These are phyloP conservation scores for Microsporum audouinii DNA, from an alignment of 2,329 filamentous ascomycete genomes.

Conservation along the genomic window DNA sequence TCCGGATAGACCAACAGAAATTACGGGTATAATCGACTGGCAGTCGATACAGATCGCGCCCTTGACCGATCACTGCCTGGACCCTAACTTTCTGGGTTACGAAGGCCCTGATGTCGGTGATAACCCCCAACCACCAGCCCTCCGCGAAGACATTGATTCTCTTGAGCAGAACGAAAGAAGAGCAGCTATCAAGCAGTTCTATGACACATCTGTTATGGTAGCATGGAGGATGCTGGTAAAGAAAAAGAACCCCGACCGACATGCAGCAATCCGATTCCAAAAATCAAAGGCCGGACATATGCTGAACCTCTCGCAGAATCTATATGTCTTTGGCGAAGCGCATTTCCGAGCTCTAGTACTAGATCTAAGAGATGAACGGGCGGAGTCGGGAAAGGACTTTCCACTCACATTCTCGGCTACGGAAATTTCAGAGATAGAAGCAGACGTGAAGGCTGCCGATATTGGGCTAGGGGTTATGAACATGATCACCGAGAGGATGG, in stretches of 20 bases:
- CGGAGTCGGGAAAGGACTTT: background rate
- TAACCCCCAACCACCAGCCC: slow-evolving; percentile 13
- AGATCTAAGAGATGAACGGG: slow-evolving; percentile 5
- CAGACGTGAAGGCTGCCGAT: background rate
- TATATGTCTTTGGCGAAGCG: slow-evolving; percentile 8
- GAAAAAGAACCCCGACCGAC: slow-evolving; percentile 7
- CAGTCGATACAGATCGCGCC: slow-evolving; percentile 17
- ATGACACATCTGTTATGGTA: slow-evolving; percentile 8
- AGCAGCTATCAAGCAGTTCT: background rate
- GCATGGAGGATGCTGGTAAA: slow-evolving; percentile 11
- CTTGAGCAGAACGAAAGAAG: slow-evolving; percentile 4
- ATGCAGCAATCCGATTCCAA: slow-evolving; percentile 7
- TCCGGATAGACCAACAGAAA: slow-evolving; percentile 5
- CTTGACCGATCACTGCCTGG: slow-evolving; percentile 15
- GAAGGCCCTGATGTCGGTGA: slow-evolving; percentile 21
- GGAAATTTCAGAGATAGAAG: background rate
- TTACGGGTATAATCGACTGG: slow-evolving; percentile 21
- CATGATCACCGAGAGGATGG: background rate
- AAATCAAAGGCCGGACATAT: slow-evolving; percentile 4
- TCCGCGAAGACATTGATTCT: slow-evolving; percentile 8
- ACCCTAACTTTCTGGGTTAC: slow-evolving; percentile 17
- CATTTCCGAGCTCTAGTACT: slow-evolving; percentile 4
- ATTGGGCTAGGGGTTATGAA: slow-evolving; percentile 7
- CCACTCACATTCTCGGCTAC: background rate
- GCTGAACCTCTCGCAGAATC: slow-evolving; percentile 3